Conservation (phyloP, 108 stramenopile species). For the Craspedostauros australis region DNA sequence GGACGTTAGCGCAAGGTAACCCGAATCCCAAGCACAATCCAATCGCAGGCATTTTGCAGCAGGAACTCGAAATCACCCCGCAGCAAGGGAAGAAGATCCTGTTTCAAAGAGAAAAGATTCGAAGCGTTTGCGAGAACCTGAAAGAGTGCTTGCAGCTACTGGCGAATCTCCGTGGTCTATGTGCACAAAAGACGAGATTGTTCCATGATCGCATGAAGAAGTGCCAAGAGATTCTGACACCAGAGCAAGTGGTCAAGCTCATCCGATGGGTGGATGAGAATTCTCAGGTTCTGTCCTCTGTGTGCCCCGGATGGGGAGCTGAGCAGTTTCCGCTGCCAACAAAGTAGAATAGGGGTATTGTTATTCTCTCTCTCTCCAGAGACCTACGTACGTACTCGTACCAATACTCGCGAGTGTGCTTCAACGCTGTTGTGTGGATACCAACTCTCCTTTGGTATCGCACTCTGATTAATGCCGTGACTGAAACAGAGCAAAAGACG, state of each 20-base stretch:
- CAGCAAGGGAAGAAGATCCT: conserved; percentile 56
- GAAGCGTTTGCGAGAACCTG: conserved; percentile 49
- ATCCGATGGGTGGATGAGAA: conserved; percentile 72
- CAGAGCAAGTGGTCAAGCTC: conserved; percentile 68
- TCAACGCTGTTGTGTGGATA: no score
- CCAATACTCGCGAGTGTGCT: no score
- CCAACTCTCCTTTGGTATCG: no score
- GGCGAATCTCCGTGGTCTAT: conserved; percentile 39
- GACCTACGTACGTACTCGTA: no score
- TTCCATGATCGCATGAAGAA: conserved; percentile 73
- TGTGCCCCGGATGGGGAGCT: conserved; percentile 69
- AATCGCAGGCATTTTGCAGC: conserved; percentile 66
- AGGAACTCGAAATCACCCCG: conserved; percentile 68
- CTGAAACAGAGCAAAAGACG: no score
- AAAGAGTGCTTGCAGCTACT: conserved; percentile 40
- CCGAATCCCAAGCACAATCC: conserved; percentile 53
- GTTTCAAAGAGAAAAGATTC: conserved; percentile 68
- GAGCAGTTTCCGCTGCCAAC: conserved; percentile 55
- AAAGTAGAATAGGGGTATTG: no score
- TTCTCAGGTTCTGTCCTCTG: conserved; percentile 31
- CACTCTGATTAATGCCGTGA: no score
- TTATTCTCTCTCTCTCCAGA: no score
- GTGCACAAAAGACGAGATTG: conserved; percentile 65
- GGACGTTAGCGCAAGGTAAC: conserved; percentile 78
- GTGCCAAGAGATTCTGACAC: conserved; percentile 66